Evolutionary conservation across 306 rosid species (phyloP), one percentile per base, ranked within the genome.

Genomic region (Canavalia gladiata): DNA sequence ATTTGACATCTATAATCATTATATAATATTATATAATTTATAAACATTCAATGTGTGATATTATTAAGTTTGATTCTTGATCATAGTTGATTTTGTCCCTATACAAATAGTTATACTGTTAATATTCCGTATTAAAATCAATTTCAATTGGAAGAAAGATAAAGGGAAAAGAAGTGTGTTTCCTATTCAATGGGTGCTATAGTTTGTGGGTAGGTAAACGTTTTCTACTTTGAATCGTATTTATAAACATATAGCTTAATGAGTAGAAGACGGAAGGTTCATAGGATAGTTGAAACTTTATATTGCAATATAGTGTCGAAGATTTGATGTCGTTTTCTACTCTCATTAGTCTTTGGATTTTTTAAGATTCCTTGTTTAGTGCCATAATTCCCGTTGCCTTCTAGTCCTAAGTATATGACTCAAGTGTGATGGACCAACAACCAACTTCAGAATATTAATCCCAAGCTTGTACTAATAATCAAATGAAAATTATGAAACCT

Each of bases 361-460:
- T 66, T 8, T 37, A 18, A 64, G 66, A 75, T 58, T 81, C 88
- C 89, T 59, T 54, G 78, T 81, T 85, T 60, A 63, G 76, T 83
- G 92, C 85, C 92, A 78, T 75, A 75, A 85, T 83, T 87, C 58
- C 89, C 88, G 92, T 83, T 70, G 47, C 58, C 74, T 68, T 83
- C 43, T 7, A 31, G 50, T 68, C 25, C 85, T 7, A 46, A 47
- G 66, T 49, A 57, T 43, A 12, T 18, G 25, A 65, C 63, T 76
- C 59, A 55, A 62, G 50, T 7, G 76, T 50, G 84, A 84, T 83
- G 74, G 74, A 84, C 72, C 86, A 87, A 81, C 90, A 33, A 74
- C 86, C 82, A 34, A 13, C 50, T 57, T n/a, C 52, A 25, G 10
- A 69, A 82, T 59, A 57, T 63, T 75, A 67, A 50, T 11, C 39